Evolutionary conservation across 1,139 yeast genomes (phyloP).

Genomic region (Magnusiomyces clavatus): DNA sequence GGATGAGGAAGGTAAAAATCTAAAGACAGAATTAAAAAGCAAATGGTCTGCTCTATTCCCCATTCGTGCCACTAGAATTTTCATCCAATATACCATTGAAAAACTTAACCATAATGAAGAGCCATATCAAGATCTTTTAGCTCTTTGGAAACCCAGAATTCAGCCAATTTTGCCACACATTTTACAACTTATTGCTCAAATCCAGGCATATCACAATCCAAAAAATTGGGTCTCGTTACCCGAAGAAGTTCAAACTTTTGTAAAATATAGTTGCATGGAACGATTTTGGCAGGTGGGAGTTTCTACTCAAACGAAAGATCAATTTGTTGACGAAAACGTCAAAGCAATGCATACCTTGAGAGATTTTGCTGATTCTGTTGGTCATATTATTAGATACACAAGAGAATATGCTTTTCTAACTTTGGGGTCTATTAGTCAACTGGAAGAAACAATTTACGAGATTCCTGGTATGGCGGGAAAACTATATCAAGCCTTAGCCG

Average conservation of each 20-base stretch:
- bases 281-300: constrained; percentile 99
- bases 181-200: constrained; percentile 75
- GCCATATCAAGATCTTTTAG: constrained; percentile 64
- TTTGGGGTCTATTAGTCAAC: constrained; percentile 79
- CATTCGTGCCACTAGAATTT: constrained; percentile 88
- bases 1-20: constrained; percentile 80
- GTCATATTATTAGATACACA: constrained; percentile 90
- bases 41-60: constrained; percentile 96
- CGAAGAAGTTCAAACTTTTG: constrained; percentile 82
- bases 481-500: constrained; percentile 82
- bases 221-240: constrained; percentile 86
- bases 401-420: constrained; percentile 92
- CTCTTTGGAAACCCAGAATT: constrained; percentile 87
- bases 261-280: constrained; percentile 78
- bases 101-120: constrained; percentile 71
- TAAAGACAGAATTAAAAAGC: constrained; percentile 72
- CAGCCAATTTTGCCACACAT: constrained; percentile 89
- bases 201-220: constrained; percentile 92
- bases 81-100: constrained; percentile 91
- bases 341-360: constrained; percentile 88
- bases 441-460: constrained; percentile 83
- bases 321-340: constrained; percentile 89
- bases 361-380: constrained; percentile 98
- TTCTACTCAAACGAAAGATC: constrained; percentile 87
- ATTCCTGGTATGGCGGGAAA: constrained; percentile 71